These are phyloP conservation scores for Ceratobasidium sp. DNA, from an alignment of 1,284 basidiomycete genomes.

Conservation along the genomic window DNA sequence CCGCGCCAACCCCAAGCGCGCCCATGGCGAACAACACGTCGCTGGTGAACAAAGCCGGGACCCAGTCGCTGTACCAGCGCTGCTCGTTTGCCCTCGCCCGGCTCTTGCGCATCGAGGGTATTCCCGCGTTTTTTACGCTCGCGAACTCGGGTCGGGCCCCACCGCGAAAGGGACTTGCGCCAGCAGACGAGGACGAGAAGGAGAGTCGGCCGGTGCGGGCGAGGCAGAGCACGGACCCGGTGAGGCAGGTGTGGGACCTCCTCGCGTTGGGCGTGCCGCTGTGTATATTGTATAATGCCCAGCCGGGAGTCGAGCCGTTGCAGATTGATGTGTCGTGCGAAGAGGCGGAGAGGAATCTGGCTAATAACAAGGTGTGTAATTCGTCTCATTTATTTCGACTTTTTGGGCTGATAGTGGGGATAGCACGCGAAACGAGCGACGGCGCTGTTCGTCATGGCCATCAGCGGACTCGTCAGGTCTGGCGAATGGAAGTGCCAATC, in stretches of 20 bases:
- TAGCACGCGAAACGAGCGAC: constrained; percentile 72
- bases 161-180: constrained; percentile 60
- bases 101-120: constrained; percentile 79
- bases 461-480: constrained; percentile 57
- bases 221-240: constrained; percentile 83
- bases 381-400: constrained; percentile 45
- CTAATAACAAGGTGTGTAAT: constrained; percentile 52
- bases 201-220: constrained; percentile 60
- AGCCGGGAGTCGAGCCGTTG: constrained; percentile 72
- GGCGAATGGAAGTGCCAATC: constrained; percentile 62
- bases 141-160: constrained; percentile 36
- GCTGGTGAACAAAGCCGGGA: constrained; percentile 86
- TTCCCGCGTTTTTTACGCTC: constrained; percentile 73
- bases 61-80: constrained; percentile 88
- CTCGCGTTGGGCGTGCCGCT: constrained; percentile 94
- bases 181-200: constrained; percentile 9
- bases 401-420: background rate
- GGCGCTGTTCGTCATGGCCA: constrained; percentile 77
- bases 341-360: constrained; percentile 75
- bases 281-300: constrained; percentile 94
- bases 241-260: constrained; percentile 93
- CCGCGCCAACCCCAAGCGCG: constrained; percentile 21
- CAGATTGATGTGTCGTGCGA: constrained; percentile 69
- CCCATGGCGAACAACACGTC: constrained; percentile 24
- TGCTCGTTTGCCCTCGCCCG: constrained; percentile 80